Base-by-base conservation (phyloP, 208 protist genomes). In the Herpetomonas samuelpessoai region DNA sequence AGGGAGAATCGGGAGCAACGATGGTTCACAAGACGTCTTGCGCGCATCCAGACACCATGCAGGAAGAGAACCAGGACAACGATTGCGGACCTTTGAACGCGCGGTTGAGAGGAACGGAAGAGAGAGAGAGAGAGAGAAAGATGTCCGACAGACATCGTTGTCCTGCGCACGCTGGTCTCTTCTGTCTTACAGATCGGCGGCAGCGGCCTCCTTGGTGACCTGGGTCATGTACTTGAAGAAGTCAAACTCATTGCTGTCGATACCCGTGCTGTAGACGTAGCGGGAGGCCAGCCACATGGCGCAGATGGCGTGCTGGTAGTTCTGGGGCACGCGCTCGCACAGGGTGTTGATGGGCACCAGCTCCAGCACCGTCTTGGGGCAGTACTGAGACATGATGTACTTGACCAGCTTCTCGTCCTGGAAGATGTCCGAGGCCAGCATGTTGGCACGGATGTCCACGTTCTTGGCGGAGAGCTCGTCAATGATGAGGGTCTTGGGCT, bases 251-350 rank as follows among this genome's bases (percentile, higher is more conserved):
- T 83, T 88, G 59, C 74, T 81, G 60, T 80, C 63, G 19, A 94
- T 60, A 41, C 93, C 92, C 41, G 60, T 82, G 24, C 65, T 68
- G 82, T 98, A 98, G 47, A 98, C 93, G 78, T 97, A 98, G 65
- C 84, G 63, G 26, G 81, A 86, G 55, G 92, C 91, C 14, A 98
- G 76, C 77, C 84, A 97, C 74, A 93, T 85, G 51, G 85, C 81
- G 67, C 96, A 97, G 55, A 98, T 98, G 57, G 96, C 94, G 45
- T 91, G 76, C 51, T 97, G 86, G 71, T 98, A 98, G 51, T 71
- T 81, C 50, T 88, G 72, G 27, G 95, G 96, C 24, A 98, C 90
- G 44, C 93, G 86, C 73, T 96, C 27, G 55, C 95, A 68, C 50
- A 98, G 71, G 25, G 69, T 62, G 41, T 98, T 88, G 19, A 98